A percentile compares a stretch with the other conserved stretches of the same genome.
Evolutionary conservation across 805 yeast genomes (phyloP).

Genomic region (Wickerhamiella bombiphila): DNA sequence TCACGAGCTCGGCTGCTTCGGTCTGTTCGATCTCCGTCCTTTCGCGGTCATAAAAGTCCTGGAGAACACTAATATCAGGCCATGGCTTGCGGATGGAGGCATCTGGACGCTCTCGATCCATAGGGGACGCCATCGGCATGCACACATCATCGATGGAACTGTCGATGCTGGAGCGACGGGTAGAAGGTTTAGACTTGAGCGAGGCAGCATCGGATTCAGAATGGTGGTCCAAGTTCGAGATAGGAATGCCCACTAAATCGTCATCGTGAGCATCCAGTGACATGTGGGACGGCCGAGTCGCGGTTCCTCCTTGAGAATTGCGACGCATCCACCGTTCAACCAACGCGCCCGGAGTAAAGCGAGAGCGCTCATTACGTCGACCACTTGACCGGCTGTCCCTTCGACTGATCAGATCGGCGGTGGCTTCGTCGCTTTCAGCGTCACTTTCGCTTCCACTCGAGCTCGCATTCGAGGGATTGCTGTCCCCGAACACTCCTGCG

Average conservation of each 20-base stretch:
- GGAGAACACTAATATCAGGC: constrained; percentile 72
- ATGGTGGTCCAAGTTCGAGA: not conserved
- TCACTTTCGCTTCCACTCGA: not conserved
- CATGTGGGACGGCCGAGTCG: constrained; percentile 2
- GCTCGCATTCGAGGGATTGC: not conserved
- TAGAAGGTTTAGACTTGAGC: constrained; percentile 42
- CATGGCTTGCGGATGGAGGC: constrained; percentile 32
- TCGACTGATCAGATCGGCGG: not conserved
- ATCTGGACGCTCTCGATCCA: constrained; percentile 15
- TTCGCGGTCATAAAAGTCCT: constrained; percentile 67
- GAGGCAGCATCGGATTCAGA: constrained; percentile 11
- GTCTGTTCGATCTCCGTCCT: constrained; percentile 28
- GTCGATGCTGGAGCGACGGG: constrained; percentile 40
- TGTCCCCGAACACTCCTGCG: not conserved
- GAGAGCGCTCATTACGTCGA: constrained; percentile 4
- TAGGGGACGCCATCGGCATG: constrained; percentile 49
- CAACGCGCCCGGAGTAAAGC: constrained; percentile 8
- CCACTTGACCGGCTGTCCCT: no score
- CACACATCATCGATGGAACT: constrained; percentile 88
- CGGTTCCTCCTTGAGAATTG: constrained; percentile 8
- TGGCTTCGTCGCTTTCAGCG: not conserved
- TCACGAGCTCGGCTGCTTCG: constrained; percentile 18
- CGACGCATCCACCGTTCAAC: constrained; percentile 19
- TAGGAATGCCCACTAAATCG: constrained; percentile 16
- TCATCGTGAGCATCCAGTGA: constrained; percentile 6